Percentiles rank a stretch among this genome's conserved stretches.
Conservation (phyloP, 2,329 filamentous ascomycete genomes). For the Tolypocladium ovalisporum region DNA sequence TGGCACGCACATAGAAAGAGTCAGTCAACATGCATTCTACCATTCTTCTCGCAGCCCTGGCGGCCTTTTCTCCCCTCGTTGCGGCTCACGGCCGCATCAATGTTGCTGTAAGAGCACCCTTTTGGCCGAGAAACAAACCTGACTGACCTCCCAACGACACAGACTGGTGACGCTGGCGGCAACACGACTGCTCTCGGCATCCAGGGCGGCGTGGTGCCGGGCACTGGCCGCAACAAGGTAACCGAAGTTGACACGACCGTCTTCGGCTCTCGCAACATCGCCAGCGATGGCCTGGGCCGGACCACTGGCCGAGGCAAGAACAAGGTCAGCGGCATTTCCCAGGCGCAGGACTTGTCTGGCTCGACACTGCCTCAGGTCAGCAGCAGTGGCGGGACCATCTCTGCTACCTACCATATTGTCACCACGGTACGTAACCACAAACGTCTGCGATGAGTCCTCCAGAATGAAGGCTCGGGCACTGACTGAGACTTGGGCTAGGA, state of each 20-base stretch:
- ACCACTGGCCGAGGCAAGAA: constrained; percentile 25
- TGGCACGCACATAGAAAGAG: not conserved
- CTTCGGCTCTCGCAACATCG: constrained; percentile 23
- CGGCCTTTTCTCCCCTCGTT: constrained; percentile 7
- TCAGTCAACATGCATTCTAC: not conserved
- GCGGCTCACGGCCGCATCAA: constrained; percentile 17
- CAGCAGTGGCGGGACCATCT: constrained; percentile 18
- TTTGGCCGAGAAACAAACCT: not conserved
- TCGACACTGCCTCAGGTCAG: constrained; percentile 27
- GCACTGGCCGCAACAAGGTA: constrained; percentile 24
- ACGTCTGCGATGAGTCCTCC: not conserved
- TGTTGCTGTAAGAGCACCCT: constrained; percentile 3
- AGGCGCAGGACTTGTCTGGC: constrained; percentile 24
- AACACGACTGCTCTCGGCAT: constrained; percentile 28
- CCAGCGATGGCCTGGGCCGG: constrained; percentile 25
- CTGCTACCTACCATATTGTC: constrained; percentile 26
- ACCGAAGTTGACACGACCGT: constrained; percentile 35
- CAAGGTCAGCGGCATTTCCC: constrained; percentile 17
- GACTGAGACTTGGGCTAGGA: constrained; percentile 7
- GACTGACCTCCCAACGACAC: not conserved
- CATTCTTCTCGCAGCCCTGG: not conserved
- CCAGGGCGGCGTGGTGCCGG: constrained; percentile 25
- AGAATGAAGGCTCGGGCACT: not conserved
- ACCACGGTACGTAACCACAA: constrained; percentile 18
- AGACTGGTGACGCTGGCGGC: constrained; percentile 21